Conservation (phyloP, 148 eudicot genomes). For the Nepenthes mirabilis region DNA sequence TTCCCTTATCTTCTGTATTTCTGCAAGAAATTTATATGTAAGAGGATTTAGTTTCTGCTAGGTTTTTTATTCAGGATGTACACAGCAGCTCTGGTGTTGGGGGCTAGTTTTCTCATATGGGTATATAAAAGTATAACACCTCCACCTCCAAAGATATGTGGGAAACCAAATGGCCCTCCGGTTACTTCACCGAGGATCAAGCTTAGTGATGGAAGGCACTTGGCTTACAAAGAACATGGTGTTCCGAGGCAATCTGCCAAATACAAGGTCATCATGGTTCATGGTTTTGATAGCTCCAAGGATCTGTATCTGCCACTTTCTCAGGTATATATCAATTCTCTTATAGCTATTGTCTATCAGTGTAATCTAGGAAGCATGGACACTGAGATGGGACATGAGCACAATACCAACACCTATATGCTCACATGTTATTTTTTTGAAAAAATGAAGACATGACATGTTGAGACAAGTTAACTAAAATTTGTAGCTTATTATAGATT, state of each 20-base stretch:
- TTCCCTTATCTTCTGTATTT: no score
- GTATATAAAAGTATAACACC: slow-evolving; percentile 12
- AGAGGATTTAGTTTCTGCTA: no score
- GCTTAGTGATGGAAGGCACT: slow-evolving; percentile 31
- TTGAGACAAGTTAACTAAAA: no score
- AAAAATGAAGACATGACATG: no score
- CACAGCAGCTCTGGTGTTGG: slow-evolving; percentile 8
- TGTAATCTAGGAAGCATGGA: no score
- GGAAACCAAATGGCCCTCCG: slow-evolving; percentile 21
- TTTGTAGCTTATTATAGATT: no score
- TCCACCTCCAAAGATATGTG: slow-evolving; percentile 23
- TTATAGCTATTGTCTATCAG: no score
- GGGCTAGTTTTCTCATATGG: slow-evolving; percentile 11
- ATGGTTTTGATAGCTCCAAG: slow-evolving; percentile 31
- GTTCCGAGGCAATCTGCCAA: slow-evolving; percentile 11
- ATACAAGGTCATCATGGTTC: slow-evolving; percentile 19
- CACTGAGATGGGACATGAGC: no score
- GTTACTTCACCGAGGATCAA: slow-evolving; percentile 23
- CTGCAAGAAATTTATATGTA: no score
- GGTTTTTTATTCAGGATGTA: slow-evolving; percentile 4
- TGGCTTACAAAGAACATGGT: slow-evolving; percentile 24
- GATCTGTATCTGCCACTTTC: slow-evolving; percentile 21
- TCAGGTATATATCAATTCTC: slow-evolving; percentile 11
- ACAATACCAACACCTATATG: no score
- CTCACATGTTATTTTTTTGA: no score